Conservation (phyloP, 306 rosid genomes). For the Albizia julibrissin region DNA sequence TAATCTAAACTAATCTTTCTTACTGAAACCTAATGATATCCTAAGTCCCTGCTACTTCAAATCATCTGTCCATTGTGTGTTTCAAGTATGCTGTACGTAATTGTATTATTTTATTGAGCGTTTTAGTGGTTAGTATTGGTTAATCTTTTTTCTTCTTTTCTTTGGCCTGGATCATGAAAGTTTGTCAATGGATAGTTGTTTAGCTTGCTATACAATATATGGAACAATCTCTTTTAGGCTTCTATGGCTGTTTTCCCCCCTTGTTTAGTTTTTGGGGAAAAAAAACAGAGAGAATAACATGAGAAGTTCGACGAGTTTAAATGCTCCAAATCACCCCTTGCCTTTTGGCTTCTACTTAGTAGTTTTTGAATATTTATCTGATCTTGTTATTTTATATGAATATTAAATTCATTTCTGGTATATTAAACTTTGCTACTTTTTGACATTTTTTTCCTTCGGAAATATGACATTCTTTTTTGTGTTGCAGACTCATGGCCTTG, state of each 20-base stretch:
- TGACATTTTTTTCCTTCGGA: neutral
- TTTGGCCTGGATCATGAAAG: neutral
- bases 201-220: slow-evolving; percentile 11
- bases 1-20: neutral
- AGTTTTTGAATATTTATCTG: neutral
- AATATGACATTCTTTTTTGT: slow-evolving; percentile 39
- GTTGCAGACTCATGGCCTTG: slow-evolving; percentile 89
- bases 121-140: slow-evolving; percentile 10
- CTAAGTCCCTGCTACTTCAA: slow-evolving; percentile 8
- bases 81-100: slow-evolving; percentile 3
- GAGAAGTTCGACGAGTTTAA: slow-evolving; percentile 17
- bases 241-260: neutral
- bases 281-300: neutral
- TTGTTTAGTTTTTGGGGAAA: neutral
- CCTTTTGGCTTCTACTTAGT: slow-evolving; percentile 21
- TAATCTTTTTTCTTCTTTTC: slow-evolving; percentile 23
- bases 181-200: slow-evolving; percentile 26
- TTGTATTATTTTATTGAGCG: slow-evolving; percentile 21
- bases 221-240: slow-evolving; percentile 9
- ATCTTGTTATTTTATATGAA: neutral
- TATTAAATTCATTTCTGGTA: slow-evolving; percentile 10
- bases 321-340: slow-evolving; percentile 17
- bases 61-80: slow-evolving; percentile 28
- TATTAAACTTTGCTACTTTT: neutral
- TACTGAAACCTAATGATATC: slow-evolving; percentile 15